These are phyloP conservation scores for Oxyria digyna DNA, from an alignment of 148 eudicot species.

Conservation along the genomic window DNA sequence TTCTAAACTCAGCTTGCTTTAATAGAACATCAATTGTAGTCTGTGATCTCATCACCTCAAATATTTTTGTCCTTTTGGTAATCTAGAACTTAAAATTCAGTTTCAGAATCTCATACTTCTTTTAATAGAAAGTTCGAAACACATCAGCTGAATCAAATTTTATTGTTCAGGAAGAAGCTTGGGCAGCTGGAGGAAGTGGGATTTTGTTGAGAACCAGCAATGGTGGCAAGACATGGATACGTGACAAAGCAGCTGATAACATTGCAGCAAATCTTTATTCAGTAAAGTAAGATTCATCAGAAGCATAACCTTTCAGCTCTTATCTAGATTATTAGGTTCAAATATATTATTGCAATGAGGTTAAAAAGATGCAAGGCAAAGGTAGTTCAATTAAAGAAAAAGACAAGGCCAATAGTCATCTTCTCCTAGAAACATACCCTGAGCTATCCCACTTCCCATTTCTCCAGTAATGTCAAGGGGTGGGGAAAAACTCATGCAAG, in stretches of 20 bases:
- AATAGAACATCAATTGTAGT: too few relatives aligned
- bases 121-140: background rate
- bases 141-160: background rate
- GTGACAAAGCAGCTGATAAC: constrained; percentile 97
- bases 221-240: constrained; percentile 91
- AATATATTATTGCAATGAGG: background rate
- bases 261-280: constrained; percentile 98
- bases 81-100: background rate
- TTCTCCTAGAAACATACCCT: background rate
- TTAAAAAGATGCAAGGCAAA: background rate
- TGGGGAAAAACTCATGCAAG: background rate
- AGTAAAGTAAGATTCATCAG: constrained; percentile 56
- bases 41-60: too few relatives aligned
- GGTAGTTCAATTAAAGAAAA: background rate
- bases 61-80: too few relatives aligned
- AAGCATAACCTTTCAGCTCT: background rate
- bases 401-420: background rate
- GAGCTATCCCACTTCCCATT: background rate
- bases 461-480: background rate
- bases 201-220: constrained; percentile 77
- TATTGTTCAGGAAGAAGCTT: constrained; percentile 69
- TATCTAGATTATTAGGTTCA: background rate
- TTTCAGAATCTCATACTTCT: constrained; percentile 5
- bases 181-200: constrained; percentile 99
- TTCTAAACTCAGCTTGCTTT: background rate